phyloP scores from a whole-genome alignment of 257 asterid genomes.

The Solanum dulcamara region DNA sequence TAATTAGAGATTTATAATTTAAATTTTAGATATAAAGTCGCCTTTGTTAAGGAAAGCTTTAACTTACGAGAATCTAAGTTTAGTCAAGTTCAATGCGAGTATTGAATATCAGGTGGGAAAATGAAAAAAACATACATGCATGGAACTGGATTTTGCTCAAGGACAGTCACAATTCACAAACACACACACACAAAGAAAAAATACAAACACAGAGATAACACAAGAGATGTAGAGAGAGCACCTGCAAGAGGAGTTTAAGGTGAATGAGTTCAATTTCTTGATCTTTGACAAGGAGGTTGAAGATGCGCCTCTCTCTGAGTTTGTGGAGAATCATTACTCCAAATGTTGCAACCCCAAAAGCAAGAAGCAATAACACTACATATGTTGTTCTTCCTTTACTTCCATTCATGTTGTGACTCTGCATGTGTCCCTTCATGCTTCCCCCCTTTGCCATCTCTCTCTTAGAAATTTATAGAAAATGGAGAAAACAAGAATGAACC shows the following conservation, averaged over 20 bases:
- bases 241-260: slow-evolving; percentile 61
- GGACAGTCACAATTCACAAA: not conserved
- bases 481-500: not conserved
- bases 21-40: not conserved
- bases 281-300: slow-evolving; percentile 30
- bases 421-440: slow-evolving; percentile 6
- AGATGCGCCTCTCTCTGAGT: slow-evolving; percentile 36
- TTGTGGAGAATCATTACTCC: slow-evolving; percentile 45
- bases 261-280: slow-evolving; percentile 34
- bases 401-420: slow-evolving; percentile 8
- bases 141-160: not conserved
- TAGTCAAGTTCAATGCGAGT: not conserved
- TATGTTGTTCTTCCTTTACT: slow-evolving; percentile 25
- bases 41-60: too few species aligned
- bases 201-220: not conserved
- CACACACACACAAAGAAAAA: not conserved
- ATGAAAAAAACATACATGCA: not conserved
- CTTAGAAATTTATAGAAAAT: not conserved
- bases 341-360: slow-evolving; percentile 40
- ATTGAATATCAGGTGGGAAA: too few species aligned
- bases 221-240: not conserved
- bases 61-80: not conserved
- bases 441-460: not conserved
- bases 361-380: slow-evolving; percentile 27
- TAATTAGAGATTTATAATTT: not conserved